Evolutionary conservation across 2,329 filamentous ascomycete genomes (phyloP), one percentile per base, ranked within the genome.

Genomic region (Colletotrichum abscissum): DNA sequence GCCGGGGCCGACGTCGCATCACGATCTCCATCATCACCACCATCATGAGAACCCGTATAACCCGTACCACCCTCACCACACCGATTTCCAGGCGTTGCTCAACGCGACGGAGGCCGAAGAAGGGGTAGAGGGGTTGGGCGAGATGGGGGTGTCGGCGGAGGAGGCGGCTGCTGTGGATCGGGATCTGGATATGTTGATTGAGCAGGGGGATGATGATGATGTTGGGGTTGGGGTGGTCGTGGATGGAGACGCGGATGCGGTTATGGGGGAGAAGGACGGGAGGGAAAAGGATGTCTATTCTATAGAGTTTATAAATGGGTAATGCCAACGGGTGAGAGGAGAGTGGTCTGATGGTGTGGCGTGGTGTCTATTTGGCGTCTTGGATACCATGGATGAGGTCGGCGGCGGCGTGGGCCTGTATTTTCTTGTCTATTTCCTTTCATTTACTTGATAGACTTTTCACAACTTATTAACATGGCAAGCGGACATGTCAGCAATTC

Each of bases 61-160:
- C 64, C 80, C 84, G 62, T 82, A 83, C 75, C 79, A 83, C 68
- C 69, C 72, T 16, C 72, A 74, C 12, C 69, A 88, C 30, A 81
- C 86, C 0, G 85, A 89, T 57, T 89, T 90, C 76, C 88, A 90
- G 68, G 87, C 87, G 1, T 80, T 90, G 2, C 84, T 90, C 3
- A 85, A 87, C 76, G 87, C 85, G 1, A 84, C 85, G 0, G 86
- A 84, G 63, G 79, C 76, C 11, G 69, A 70, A 35, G 78, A 80
- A 0, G 86, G 84, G 63, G 79, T 76, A 12, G 69, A 68, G 38
- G 78, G 80, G 46, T 77, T 42, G 38, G 78, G 80, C 0, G 86
- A 84, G 62, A 79, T 76, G 16, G 69, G 68, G 33, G 78, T 80
- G 52, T 78, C 82, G 12, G 83, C 82, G 3, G 81, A 84, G 8